Evolutionary conservation across 371 early-diverging fungal genomes (phyloP), one percentile per base, ranked within the genome.

Genomic region (Mucor plumbeus): DNA sequence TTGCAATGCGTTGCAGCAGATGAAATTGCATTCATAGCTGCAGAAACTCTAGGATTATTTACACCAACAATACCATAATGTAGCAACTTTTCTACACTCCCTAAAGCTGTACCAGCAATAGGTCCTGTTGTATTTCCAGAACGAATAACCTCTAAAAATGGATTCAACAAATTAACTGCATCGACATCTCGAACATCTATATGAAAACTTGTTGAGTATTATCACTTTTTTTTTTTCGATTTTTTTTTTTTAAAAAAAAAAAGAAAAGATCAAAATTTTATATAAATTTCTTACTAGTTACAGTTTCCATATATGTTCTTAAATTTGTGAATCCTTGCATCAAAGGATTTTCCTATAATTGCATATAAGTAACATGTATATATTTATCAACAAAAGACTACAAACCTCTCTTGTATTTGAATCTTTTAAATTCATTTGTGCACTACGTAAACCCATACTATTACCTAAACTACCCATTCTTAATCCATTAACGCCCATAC

Each of bases 71-170:
- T 86, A n/a, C 89, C 89, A 76, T 93, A 92, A 64, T 87, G 85
- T 47, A 98, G 81, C 61, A 98, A 93, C 70, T 92, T 92, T 75
- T 98, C 95, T 26, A 98, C 85, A 61, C 93, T 92, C 36, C 86
- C 87, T 13, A 98, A 83, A 8, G 97, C 96, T 15, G 94, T 90
- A 15, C 95, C 92, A 0, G 96, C 95, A 62, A 98, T 97, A n/a
- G 94, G 93, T 4, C 97, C 97, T 14, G 94, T 95, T 5, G 96
- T 96, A 68, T 95, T 94, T 11, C 94, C 94, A 62, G 94, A 93
- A 41, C 91, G 88, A 61, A 98, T 92, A 7, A 98, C 94, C 54
- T 91, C 89, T 47, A 98, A 76, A 70, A 97, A 98, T 1, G 98
- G 98, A 14, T 85, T 86, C 10, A 98, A 74, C n/a, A 98, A 74